Base-by-base conservation (phyloP, 306 rosid species). In the Arachis stenosperma region DNA sequence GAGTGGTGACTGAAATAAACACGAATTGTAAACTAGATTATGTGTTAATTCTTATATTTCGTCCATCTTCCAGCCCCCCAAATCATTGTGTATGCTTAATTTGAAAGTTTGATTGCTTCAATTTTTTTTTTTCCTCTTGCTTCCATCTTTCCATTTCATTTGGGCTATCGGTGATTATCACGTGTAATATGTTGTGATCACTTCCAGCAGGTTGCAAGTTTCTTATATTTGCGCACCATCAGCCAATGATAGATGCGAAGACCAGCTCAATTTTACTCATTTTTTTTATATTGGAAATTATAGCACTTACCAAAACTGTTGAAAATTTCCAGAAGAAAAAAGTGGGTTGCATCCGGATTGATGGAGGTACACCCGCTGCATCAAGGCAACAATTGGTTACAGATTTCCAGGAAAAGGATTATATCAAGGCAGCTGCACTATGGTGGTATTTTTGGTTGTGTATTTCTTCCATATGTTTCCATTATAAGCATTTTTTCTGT, bases 141-240 rank as follows among this genome's bases (percentile, higher is more conserved):
- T 41, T 61, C 12, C 67, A 17, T 51, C 6, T 29, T 46, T 36
- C 69, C 36, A 47, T 77, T 59, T 69, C 47, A 54, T 65, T 50
- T 78, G 52, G 60, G 67, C 17, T 13, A 51, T 51, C 2, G 27
- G 39, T 55, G 58, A 22, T 27, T 17, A 53, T 75, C 33, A 41
- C 70, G 51, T 72, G 30, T 40, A 68, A 82, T 22, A 22, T 22
- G 27, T 22, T 22, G 27, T 22, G 27, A 22, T 22, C 65, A 63
- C 78, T 81, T 79, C 86, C 90, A 96, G 98, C 96, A 76, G 95
- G 96, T 75, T 91, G 96, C 86, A 94, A 94, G 89, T 94, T 94
- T 83, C 92, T 94, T 64, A 86, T 94, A 75, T 94, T 94, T 85
- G 98, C 98, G 54, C 92, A 91, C 73, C 98, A 91, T 85, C 96